Base-by-base conservation (phyloP, 1,284 basidiomycete species). In the Inonotus obliquus region DNA sequence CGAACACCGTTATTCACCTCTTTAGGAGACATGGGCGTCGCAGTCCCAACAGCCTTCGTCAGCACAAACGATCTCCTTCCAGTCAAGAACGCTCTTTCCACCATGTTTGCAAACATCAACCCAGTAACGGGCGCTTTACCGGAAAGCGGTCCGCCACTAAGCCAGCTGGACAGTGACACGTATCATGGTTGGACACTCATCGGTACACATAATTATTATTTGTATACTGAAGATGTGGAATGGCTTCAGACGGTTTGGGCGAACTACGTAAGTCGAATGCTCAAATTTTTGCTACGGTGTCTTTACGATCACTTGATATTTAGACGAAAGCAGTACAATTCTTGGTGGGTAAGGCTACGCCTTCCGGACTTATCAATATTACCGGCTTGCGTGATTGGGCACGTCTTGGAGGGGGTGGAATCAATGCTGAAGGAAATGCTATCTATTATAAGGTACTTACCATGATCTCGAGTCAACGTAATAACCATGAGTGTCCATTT, bases 11-110 rank as follows among this genome's bases (percentile, higher is more conserved):
- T 9, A 45, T 51, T n/a, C 14, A 19, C 5, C 2, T 51, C 29
- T 54, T 10, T 48, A 79, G 80, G 81, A 51, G 83, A 85, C 66
- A 85, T 85, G 83, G 83, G 83, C 10, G 82, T 85, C 27, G 82
- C 83, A 0, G 82, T 84, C 3, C 83, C 83, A 0, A 79, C 83
- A 0, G 78, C 81, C 65, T 84, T 84, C 64, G 83, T 85, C 1
- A 83, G 82, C 0, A 84, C 82, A 0, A 81, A 82, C 65, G 83
- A 84, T 63, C 75, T 85, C 1, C 60, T 82, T 0, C 79, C 84
- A 0, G 81, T 81, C 0, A 74, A 76, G 35, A 85, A 85, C 66
- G 82, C 83, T 0, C 75, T 85, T 2, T 74, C 79, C 1, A 85
- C 83, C 0, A 84, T 85, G 81, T 85, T 84, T 65, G 73, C 81